Evolutionary conservation across 805 yeast species (phyloP).

Genomic region (Tetrapisispora pingtungensis): DNA sequence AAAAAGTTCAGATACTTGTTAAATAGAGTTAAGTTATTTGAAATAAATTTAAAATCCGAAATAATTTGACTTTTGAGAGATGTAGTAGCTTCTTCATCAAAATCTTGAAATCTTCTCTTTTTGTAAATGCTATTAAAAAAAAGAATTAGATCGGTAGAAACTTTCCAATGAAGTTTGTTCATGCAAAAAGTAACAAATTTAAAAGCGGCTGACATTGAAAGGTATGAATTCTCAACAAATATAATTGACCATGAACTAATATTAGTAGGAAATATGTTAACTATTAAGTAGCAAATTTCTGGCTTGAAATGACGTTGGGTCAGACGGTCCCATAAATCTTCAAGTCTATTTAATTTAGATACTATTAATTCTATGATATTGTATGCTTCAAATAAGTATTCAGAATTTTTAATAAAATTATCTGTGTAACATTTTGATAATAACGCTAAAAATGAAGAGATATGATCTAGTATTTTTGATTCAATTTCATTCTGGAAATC

Average conservation of each 20-base stretch:
- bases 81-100: conserved; percentile 12
- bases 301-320: conserved; percentile 10
- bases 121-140: conserved; percentile 17
- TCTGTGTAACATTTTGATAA: conserved; percentile 13
- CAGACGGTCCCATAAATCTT: conserved; percentile 17
- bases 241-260: conserved; percentile 17
- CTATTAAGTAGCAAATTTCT: conserved; percentile 9
- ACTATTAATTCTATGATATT: conserved; percentile 14
- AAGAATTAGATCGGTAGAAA: conserved; percentile 43
- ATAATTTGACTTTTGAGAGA: conserved; percentile 7
- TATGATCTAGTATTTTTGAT: conserved; percentile 17
- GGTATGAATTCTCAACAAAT: conserved; percentile 8
- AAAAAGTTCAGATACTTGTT: conserved; percentile 18
- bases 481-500: conserved; percentile 9
- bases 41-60: conserved; percentile 1
- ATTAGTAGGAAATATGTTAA: conserved; percentile 15
- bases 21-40: conserved; percentile 10
- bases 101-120: conserved; percentile 21
- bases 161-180: conserved; percentile 26
- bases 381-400: conserved; percentile 12
- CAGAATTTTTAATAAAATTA: conserved; percentile 1
- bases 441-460: conserved; percentile 20
- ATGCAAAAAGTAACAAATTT: conserved; percentile 12
- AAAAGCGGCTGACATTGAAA: conserved; percentile 8
- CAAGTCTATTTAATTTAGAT: conserved; percentile 4